Conservation (phyloP, 208 protist species). For the Trichomonas vaginalis region DNA sequence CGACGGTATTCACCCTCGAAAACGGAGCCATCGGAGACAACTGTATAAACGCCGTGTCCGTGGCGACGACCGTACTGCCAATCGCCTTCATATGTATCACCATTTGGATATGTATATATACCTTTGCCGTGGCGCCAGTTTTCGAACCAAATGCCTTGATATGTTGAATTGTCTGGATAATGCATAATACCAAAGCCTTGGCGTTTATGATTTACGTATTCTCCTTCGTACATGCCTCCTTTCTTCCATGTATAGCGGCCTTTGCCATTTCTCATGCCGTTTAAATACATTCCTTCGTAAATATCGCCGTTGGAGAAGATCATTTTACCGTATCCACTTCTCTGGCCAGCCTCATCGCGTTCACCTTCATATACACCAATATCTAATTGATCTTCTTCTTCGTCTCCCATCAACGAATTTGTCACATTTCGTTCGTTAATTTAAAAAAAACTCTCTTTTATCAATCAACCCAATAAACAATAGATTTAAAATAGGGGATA, state of each 20-base stretch:
- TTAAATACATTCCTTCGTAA: constrained; percentile 24
- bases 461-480: too few species aligned
- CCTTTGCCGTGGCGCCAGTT: constrained; percentile 31
- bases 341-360: constrained; percentile 22
- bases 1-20: neutral
- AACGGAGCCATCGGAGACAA: neutral
- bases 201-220: neutral
- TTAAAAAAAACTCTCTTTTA: too few species aligned
- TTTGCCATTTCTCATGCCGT: constrained; percentile 27
- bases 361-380: constrained; percentile 23
- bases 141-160: constrained; percentile 30
- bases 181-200: constrained; percentile 15
- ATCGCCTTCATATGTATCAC: constrained; percentile 28
- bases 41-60: constrained; percentile 7
- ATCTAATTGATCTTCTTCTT: constrained; percentile 13
- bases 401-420: neutral
- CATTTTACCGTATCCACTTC: constrained; percentile 25
- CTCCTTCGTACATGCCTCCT: constrained; percentile 21
- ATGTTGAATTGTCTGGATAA: constrained; percentile 20
- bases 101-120: constrained; percentile 31
- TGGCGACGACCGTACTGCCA: neutral
- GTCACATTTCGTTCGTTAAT: neutral
- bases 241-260: constrained; percentile 33
- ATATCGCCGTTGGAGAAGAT: constrained; percentile 33
- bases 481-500: too few species aligned